A percentile compares a stretch with the other conserved stretches of the same genome.
Conservation (phyloP, 768 basidiomycete species). For the Xanthoconium stramineum region DNA sequence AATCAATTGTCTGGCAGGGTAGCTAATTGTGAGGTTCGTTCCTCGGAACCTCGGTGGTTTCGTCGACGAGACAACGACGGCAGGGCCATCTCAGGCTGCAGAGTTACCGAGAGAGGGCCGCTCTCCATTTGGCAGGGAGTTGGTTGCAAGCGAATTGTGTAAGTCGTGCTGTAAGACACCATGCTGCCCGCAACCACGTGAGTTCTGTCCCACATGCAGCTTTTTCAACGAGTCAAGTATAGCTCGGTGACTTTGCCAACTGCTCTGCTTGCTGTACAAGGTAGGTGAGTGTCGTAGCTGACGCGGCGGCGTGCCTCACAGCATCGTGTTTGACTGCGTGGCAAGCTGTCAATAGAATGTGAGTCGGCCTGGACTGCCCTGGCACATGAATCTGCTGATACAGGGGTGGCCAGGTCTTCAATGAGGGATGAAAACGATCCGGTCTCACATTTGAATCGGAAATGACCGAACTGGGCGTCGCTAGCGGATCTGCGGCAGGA, state of each 20-base stretch:
- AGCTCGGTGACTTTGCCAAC: too few relatives aligned
- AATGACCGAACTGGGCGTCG: constrained; percentile 2
- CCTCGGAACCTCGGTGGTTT: constrained; percentile 17
- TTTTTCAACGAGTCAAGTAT: too few relatives aligned
- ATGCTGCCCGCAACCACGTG: neutral
- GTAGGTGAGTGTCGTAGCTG: neutral
- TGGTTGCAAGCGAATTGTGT: neutral
- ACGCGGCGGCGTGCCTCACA: neutral
- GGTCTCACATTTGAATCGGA: neutral
- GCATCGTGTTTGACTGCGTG: neutral
- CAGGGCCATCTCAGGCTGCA: neutral
- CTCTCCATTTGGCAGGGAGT: neutral
- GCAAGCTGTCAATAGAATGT: neutral
- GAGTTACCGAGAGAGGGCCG: neutral
- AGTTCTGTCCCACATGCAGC: too few relatives aligned
- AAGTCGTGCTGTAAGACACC: neutral
- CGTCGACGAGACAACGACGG: neutral
- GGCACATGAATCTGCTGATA: constrained; percentile 5
- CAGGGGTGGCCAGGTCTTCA: neutral
- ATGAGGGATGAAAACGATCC: too few relatives aligned
- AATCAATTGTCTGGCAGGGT: neutral
- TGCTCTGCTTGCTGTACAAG: too few relatives aligned
- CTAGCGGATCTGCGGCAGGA: constrained; percentile 16
- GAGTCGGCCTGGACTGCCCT: neutral
- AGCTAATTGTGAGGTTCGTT: neutral